Base-by-base conservation (phyloP, 1,284 basidiomycete genomes). In the Fistulinella staudtii region DNA sequence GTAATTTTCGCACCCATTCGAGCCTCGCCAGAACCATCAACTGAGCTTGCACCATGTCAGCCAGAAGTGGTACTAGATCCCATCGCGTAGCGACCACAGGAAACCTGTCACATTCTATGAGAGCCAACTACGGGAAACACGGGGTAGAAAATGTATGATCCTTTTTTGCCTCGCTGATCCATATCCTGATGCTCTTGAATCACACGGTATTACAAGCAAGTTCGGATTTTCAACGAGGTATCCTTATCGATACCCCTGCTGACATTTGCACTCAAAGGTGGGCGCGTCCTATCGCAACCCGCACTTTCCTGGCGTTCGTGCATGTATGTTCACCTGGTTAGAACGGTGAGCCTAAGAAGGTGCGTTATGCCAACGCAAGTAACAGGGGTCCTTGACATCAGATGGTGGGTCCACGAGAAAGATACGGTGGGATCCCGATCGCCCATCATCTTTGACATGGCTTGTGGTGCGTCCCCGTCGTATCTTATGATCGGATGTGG, bases 201-300 rank as follows among this genome's bases (percentile, higher is more conserved):
- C 39, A 39, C 21, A 7, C 8, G 7, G 58, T 64, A 63, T 37
- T 61, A 61, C 8, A 64, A 45, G 35, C 60, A 63, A 60, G 58
- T 63, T 36, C 18, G 55, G 14, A n/a, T n/a, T n/a, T n/a, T 9
- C 20, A n/a, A 30, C 28, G 7, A 25, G 21, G 5, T 14, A 4
- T 21, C 18, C 18, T 5, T n/a, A 8, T 17, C 11, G 0, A 13
- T 38, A 11, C 23, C 7, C 30, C 2, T 22, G 5, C 29, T 54
- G 30, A 47, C 29, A 17, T 20, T 37, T 4, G 9, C n/a, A n/a
- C 29, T 21, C 11, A 5, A 40, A 77, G 66, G 80, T 85, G 2
- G 76, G 77, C 11, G 66, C 76, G 15, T 77, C 75, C 8, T 86
- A 87, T 60, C 76, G 83, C 18, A 88, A 87, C 54, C 83, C 84